Percentiles rank a stretch among this genome's conserved stretches.
phyloP scores from a whole-genome alignment of 2,329 filamentous ascomycete genomes.

The Diplodia intermedia region DNA sequence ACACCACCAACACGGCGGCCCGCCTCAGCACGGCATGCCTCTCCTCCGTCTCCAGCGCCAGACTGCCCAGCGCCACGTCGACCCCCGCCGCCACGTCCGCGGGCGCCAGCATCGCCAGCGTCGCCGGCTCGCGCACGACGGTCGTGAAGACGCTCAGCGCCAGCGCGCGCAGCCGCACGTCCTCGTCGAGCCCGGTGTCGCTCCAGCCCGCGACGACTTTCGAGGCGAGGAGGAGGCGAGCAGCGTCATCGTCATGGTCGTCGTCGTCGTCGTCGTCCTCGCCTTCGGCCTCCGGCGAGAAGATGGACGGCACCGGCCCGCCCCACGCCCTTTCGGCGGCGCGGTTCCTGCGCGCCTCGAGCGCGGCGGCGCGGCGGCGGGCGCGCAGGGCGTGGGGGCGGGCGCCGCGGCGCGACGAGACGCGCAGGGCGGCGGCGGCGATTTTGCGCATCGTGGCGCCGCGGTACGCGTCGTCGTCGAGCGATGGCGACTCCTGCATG shows the following conservation, averaged over 20 bases:
- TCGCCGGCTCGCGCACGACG: slow-evolving; percentile 67
- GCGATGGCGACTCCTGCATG: slow-evolving; percentile 14
- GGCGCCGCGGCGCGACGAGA: slow-evolving; percentile 68
- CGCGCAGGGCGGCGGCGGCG: slow-evolving; percentile 65
- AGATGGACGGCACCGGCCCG: slow-evolving; percentile 53
- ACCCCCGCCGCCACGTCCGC: slow-evolving; percentile 55
- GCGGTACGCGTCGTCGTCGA: background rate
- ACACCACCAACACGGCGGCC: slow-evolving; percentile 68
- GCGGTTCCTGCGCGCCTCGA: slow-evolving; percentile 56
- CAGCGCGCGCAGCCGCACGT: slow-evolving; percentile 72
- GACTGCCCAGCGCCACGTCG: slow-evolving; percentile 67
- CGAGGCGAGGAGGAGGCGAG: slow-evolving; percentile 60
- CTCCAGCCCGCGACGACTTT: slow-evolving; percentile 75
- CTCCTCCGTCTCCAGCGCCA: slow-evolving; percentile 66
- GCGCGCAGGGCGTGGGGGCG: slow-evolving; percentile 64
- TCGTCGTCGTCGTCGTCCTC: slow-evolving; percentile 35
- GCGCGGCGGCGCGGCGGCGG: slow-evolving; percentile 61
- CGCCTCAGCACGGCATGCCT: slow-evolving; percentile 71
- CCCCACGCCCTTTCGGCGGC: slow-evolving; percentile 64
- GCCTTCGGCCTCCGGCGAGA: slow-evolving; percentile 35
- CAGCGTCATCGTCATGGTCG: no score
- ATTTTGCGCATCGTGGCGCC: slow-evolving; percentile 54
- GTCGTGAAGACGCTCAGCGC: slow-evolving; percentile 70
- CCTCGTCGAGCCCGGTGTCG: slow-evolving; percentile 68
- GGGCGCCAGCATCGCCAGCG: slow-evolving; percentile 55